Conservation (phyloP, 805 yeast species). For the Dipodascus albidus region DNA sequence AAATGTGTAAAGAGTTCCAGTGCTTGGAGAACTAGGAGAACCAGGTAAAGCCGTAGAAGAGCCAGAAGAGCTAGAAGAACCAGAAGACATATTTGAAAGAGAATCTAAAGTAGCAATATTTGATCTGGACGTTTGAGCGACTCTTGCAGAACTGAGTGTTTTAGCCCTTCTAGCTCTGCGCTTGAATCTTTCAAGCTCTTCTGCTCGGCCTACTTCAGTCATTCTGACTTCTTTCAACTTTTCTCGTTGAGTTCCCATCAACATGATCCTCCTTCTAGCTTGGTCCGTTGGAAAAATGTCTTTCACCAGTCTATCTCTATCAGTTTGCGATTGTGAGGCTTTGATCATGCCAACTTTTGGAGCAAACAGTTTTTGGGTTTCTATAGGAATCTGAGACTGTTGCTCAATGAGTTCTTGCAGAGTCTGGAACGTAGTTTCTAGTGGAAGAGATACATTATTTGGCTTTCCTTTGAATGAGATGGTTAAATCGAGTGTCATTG, state of each 20-base stretch:
- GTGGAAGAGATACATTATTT: constrained; percentile 9
- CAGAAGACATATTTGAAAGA: constrained; percentile 2
- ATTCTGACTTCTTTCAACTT: constrained; percentile 16
- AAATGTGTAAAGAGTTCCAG: constrained; percentile 22
- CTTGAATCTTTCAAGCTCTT: constrained; percentile 11
- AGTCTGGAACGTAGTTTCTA: constrained; percentile 11
- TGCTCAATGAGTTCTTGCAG: constrained; percentile 18
- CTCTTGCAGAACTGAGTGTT: constrained; percentile 5
- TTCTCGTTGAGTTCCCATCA: constrained; percentile 22
- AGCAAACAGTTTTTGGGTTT: constrained; percentile 22
- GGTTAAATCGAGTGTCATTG: constrained; percentile 10
- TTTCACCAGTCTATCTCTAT: constrained; percentile 8
- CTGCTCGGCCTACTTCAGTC: constrained; percentile 15
- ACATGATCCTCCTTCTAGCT: constrained; percentile 16
- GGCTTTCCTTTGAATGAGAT: constrained; percentile 14
- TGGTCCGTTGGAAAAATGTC: constrained; percentile 9
- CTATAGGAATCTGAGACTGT: constrained; percentile 20
- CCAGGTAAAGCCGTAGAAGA: constrained; percentile 8
- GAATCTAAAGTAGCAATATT: background rate
- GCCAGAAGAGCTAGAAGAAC: constrained; percentile 9
- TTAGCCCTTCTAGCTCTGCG: constrained; percentile 7
- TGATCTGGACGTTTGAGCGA: background rate
- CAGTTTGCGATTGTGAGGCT: constrained; percentile 8
- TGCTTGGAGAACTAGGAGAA: constrained; percentile 4
- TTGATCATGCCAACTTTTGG: constrained; percentile 20